Conservation (phyloP, 331 rosid genomes). For the Stylosanthes scabra region DNA sequence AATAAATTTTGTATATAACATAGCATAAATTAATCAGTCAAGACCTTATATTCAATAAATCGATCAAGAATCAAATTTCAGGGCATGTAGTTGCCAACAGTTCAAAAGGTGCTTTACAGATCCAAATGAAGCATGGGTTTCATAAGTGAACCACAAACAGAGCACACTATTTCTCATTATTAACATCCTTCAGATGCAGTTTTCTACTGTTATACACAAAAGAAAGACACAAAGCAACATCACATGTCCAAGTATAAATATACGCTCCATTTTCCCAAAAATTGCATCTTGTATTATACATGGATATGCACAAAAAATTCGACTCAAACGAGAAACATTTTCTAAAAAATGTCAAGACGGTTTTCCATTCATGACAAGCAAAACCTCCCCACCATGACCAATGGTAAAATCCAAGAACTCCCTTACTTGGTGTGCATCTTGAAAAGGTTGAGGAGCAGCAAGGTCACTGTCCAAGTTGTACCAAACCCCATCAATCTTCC, state of each 20-base stretch:
- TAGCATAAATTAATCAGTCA: no score
- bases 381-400: conserved; percentile 71
- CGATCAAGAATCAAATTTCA: conserved; percentile 24
- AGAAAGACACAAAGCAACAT: conserved; percentile 2
- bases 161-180: not conserved
- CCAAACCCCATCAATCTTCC: conserved; percentile 73
- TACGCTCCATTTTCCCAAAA: conserved; percentile 19
- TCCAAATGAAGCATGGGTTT: conserved; percentile 34
- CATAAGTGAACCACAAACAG: no score
- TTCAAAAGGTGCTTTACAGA: conserved; percentile 25
- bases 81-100: not conserved
- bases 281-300: conserved; percentile 29
- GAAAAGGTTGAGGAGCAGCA: conserved; percentile 61
- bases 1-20: no score
- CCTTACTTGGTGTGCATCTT: conserved; percentile 55
- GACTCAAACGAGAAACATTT: conserved; percentile 22
- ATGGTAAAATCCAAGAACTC: conserved; percentile 68
- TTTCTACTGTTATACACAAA: conserved; percentile 9
- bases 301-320: not conserved
- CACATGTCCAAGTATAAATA: not conserved
- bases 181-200: conserved; percentile 34
- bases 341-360: conserved; percentile 42
- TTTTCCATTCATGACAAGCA: conserved; percentile 74
- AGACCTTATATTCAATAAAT: conserved; percentile 3
- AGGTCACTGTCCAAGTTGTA: conserved; percentile 93